Evolutionary conservation across 192 early-diverging fungal species (phyloP).

Genomic region (Spizellomyces sp.): DNA sequence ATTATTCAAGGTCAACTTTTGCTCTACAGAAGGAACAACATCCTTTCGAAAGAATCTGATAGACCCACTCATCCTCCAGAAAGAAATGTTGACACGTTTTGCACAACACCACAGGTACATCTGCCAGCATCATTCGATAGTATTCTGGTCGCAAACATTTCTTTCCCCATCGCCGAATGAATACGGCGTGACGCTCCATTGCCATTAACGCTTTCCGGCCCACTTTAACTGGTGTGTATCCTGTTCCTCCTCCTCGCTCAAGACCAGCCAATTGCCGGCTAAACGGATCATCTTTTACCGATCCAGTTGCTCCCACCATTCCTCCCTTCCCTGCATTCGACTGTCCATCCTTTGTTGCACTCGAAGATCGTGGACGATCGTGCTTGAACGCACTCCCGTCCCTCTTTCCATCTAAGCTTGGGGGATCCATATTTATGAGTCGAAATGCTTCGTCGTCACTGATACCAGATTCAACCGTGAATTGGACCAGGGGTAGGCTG

Average conservation of each 20-base stretch:
- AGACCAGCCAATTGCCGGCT: constrained; percentile 35
- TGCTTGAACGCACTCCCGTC: neutral
- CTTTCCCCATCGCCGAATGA: constrained; percentile 44
- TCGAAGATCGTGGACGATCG: neutral
- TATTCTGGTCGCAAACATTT: constrained; percentile 41
- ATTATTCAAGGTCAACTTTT: constrained; percentile 13
- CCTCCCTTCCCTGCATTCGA: constrained; percentile 9
- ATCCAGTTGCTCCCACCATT: constrained; percentile 13
- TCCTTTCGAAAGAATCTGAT: constrained; percentile 47
- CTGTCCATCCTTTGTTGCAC: neutral
- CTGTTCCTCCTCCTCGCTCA: constrained; percentile 23
- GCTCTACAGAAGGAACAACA: constrained; percentile 52
- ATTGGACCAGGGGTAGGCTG: constrained; percentile 52
- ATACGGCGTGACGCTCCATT: constrained; percentile 42
- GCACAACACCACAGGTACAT: constrained; percentile 46
- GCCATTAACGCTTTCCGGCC: constrained; percentile 40
- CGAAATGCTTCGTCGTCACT: constrained; percentile 41
- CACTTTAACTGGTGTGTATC: constrained; percentile 37
- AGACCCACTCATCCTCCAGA: constrained; percentile 58
- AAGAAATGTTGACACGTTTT: constrained; percentile 53
- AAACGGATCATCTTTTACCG: constrained; percentile 32
- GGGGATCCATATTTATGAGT: constrained; percentile 39
- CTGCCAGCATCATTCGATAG: constrained; percentile 36
- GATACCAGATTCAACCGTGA: constrained; percentile 47
- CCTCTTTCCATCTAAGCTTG: constrained; percentile 10